Base-by-base conservation (phyloP, 2,329 filamentous ascomycete species). In the Monosporascus cannonballus region DNA sequence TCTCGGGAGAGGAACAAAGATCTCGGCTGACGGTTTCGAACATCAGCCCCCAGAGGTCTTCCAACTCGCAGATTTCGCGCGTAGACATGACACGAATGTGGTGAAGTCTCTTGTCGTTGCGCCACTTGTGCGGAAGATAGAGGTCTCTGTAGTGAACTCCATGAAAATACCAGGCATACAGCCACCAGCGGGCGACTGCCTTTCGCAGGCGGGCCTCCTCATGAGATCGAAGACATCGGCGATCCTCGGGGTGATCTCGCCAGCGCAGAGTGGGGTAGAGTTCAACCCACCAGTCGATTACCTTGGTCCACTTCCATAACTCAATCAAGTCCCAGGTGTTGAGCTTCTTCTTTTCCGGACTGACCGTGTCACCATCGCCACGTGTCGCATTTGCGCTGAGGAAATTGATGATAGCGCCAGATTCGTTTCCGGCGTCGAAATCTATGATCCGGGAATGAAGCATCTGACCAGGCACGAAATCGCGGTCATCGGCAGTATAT, bases 181-280 rank as follows among this genome's bases (percentile, higher is more conserved):
- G 68, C 77, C 78, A 80, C 78, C 78, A 83, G 34, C 71, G 66
- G 49, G 78, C 79, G 30, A 82, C 63, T 1, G 76, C 78, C 55
- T 72, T 71, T 5, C 79, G 73, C 49, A 81, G 69, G 47, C 77
- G 72, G n/a, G 64, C 56, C 27, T 69, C 68, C 59, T 83, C 79
- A 25, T 70, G 64, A 0, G 62, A 50, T 7, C 64, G 64, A 6
- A 82, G 68, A 38, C 68, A 69, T 17, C 79, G 73, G 41, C 75
- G 73, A 47, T 75, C 65, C 51, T 75, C 72, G 0, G 72, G 71
- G 9, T 70, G 62, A 2, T 75, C 68, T 56, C 78, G 75, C 75
- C 75, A 78, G 51, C 71, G 68, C 59, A 77, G 68, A 17, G 65
- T 62, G 5, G 71, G 70, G 45, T 71, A 74, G 4, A 67, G 55